A percentile compares a stretch with the other conserved stretches of the same genome.
Evolutionary conservation across 208 protist species (phyloP).

Genomic region (Porcisia hertigi): DNA sequence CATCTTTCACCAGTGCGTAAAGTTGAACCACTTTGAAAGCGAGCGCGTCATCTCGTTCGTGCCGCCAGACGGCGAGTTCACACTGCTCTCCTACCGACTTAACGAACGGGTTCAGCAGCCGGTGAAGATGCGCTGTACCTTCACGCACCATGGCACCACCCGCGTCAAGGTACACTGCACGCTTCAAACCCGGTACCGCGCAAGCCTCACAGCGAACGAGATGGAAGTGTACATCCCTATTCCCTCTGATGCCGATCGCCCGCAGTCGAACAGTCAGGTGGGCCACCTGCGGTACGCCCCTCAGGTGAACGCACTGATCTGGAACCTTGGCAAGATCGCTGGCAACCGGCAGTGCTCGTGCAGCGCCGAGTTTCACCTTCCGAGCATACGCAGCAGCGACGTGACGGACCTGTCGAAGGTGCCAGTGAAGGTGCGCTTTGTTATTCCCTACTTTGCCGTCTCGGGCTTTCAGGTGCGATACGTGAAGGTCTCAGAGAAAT

Average conservation of each 20-base stretch:
- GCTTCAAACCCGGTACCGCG: constrained; percentile 93
- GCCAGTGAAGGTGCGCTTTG: constrained; percentile 97
- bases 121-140: constrained; percentile 91
- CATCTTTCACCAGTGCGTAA: constrained; percentile 99
- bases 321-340: constrained; percentile 97
- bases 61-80: constrained; percentile 98
- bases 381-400: constrained; percentile 90
- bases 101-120: constrained; percentile 94
- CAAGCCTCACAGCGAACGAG: constrained; percentile 94
- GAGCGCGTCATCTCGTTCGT: constrained; percentile 94
- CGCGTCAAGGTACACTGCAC: constrained; percentile 95
- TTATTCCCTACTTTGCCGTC: constrained; percentile 98
- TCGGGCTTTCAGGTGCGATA: constrained; percentile 99
- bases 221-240: constrained; percentile 98
- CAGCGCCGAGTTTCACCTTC: constrained; percentile 95
- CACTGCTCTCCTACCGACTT: constrained; percentile 98
- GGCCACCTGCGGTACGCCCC: constrained; percentile 96
- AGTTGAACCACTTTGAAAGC: constrained; percentile 96
- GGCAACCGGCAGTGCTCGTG: constrained; percentile 94
- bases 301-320: constrained; percentile 95
- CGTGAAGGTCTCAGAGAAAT: constrained; percentile 98
- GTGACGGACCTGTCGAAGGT: constrained; percentile 65
- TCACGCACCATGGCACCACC: constrained; percentile 90
- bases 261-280: constrained; percentile 90
- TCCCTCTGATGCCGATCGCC: constrained; percentile 96